A percentile compares a stretch with the other conserved stretches of the same genome.
Evolutionary conservation across 139 green algal genomes (phyloP).

Genomic region (Spirogloea muscicola): DNA sequence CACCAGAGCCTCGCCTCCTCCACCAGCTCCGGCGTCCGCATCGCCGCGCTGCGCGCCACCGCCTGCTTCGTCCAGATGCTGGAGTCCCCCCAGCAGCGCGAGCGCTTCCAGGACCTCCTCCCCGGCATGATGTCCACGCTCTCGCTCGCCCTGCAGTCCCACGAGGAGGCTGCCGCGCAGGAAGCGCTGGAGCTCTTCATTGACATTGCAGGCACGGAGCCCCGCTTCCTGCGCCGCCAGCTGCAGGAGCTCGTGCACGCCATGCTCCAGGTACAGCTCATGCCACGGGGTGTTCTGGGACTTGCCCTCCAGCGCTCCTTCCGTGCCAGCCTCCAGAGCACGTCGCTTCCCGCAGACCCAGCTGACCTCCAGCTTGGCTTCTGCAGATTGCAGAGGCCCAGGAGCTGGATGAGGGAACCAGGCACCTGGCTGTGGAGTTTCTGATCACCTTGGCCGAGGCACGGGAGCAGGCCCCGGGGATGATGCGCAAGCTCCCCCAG

Average conservation of each 20-base stretch:
- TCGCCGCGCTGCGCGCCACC: slow-evolving; percentile 68
- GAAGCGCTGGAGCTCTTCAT: slow-evolving; percentile 91
- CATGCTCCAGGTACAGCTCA: no score
- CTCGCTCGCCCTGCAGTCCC: slow-evolving; percentile 58
- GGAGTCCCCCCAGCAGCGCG: slow-evolving; percentile 64
- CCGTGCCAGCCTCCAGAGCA: no score
- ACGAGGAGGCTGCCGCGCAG: slow-evolving; percentile 70
- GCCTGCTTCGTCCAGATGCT: slow-evolving; percentile 70
- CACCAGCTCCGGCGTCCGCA: slow-evolving; percentile 56
- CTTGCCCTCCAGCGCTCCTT: no score
- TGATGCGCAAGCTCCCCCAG: slow-evolving; percentile 90
- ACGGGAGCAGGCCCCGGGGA: slow-evolving; percentile 82
- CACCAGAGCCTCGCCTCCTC: slow-evolving; percentile 25
- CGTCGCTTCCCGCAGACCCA: no score
- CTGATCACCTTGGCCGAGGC: slow-evolving; percentile 92
- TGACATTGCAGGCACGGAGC: slow-evolving; percentile 82
- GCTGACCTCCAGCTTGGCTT: no score
- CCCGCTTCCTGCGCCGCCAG: slow-evolving; percentile 83
- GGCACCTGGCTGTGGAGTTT: slow-evolving; percentile 84
- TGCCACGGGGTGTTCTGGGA: no score
- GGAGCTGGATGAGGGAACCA: slow-evolving; percentile 60
- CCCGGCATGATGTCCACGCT: slow-evolving; percentile 75
- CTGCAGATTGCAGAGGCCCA: slow-evolving; percentile 40
- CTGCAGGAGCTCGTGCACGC: slow-evolving; percentile 72
- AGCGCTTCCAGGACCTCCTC: slow-evolving; percentile 72